Evolutionary conservation across 176 grass and related monocot species (phyloP), one percentile per base, ranked within the genome.

Genomic region (Themeda triandra): DNA sequence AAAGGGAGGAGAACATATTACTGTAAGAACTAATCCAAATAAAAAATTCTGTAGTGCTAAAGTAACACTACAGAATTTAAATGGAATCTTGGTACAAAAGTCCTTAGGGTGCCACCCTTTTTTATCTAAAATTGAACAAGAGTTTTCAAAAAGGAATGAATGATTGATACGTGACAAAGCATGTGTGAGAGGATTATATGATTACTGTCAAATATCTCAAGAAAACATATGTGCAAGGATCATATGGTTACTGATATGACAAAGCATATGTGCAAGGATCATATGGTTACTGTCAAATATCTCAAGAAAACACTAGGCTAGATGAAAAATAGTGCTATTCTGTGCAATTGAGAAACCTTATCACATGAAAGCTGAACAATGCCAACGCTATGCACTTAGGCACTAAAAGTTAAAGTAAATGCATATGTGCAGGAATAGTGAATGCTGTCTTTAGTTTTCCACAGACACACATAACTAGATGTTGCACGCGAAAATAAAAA

Each of bases 391-490:
- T 60, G 65, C 29, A 80, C 4, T 6, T 13, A 45, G n/a, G 54
- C 25, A 82, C 8, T 51, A 51, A 71, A 72, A 45, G 12, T 69
- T n/a, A 27, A 14, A 32, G 18, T 14, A 70, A 70, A 64, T 56
- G 71, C 29, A 53, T 37, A 63, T 12, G 6, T 80, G 13, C 29
- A 78, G 11, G 60, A 14, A 78, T 44, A 75, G 71, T 11, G 24
- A 31, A 86, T 74, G 58, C 7, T 28, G 25, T 75, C 24, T 78
- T 51, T 72, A 42, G 63, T 85, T 83, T 64, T 76, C 23, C 42
- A 15, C 31, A 77, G 59, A 82, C 41, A 90, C 14, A 75, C 64
- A 66, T 2, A 75, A 76, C 59, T 75, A 74, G 64, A 86, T 17
- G 27, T 6, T 24, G 24, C 36, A 42, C 14, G 23, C 30, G 13